Evolutionary conservation across 257 asterid species (phyloP).

Genomic region (Eustoma russellianum): DNA sequence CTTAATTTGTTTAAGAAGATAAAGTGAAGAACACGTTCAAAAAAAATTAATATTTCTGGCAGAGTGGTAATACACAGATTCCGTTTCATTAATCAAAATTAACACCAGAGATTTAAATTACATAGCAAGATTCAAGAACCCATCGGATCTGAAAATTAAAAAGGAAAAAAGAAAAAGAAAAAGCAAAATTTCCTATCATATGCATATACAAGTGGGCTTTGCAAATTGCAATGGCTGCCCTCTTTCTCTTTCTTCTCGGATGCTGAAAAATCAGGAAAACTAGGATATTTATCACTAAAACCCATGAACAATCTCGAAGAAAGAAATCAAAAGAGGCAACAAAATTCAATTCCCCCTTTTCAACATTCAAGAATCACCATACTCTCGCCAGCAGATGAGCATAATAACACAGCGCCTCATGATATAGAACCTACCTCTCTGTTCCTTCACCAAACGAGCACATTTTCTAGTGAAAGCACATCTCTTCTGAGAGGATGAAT

Average conservation of each 20-base stretch:
- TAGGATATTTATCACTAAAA: not conserved
- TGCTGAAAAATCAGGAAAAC: slow-evolving; percentile 30
- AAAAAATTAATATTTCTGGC: too few species aligned
- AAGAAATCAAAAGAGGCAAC: slow-evolving; percentile 28
- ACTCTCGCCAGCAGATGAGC: slow-evolving; percentile 89
- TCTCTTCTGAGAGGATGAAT: slow-evolving; percentile 29
- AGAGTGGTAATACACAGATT: not conserved
- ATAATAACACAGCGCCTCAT: slow-evolving; percentile 85
- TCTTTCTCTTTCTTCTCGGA: slow-evolving; percentile 51
- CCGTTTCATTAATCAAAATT: not conserved
- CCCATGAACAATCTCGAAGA: slow-evolving; percentile 45
- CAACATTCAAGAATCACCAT: slow-evolving; percentile 40
- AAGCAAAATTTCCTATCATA: not conserved
- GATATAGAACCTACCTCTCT: slow-evolving; percentile 78
- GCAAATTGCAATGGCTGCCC: slow-evolving; percentile 1
- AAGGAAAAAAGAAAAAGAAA: not conserved
- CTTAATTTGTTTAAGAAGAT: too few species aligned
- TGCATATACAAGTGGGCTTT: slow-evolving; percentile 4
- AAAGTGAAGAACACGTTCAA: too few species aligned
- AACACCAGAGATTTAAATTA: not conserved
- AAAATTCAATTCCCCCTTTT: not conserved
- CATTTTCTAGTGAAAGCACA: slow-evolving; percentile 74
- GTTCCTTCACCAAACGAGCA: slow-evolving; percentile 69
- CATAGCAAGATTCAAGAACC: slow-evolving; percentile 1
- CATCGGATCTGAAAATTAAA: not conserved